Evolutionary conservation across 306 rosid species (phyloP), one percentile per base, ranked within the genome.

Genomic region (Vicia faba): DNA sequence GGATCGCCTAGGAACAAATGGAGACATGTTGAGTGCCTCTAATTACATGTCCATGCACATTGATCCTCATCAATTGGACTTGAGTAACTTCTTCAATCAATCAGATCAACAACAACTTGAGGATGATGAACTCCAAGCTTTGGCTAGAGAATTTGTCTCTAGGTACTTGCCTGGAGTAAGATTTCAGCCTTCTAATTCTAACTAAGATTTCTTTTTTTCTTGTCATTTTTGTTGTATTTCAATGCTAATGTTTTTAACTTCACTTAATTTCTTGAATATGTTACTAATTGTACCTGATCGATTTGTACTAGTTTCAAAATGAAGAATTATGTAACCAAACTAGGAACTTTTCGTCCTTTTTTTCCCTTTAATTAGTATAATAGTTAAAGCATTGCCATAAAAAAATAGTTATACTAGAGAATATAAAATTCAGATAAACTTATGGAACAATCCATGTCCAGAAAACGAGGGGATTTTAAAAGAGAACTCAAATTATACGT

Each of bases 121-220:
- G 5, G 78, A 78, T 7, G 78, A 68, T 3, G 90, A 89, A 61
- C 87, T 92, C 50, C 95, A 85, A 15, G 79, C 80, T 66, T 16
- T 88, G 73, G 92, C 95, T 31, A 41, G 83, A 64, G 84, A 92
- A 12, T 81, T 85, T 35, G 88, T 86, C 7, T 73, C 83, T 11
- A 87, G 86, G 73, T 84, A 66, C 70, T 74, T 86, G 81, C 89
- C 92, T 0, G 91, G 85, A 35, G 86, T 88, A 5, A 80, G 86
- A 79, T 65, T 76, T 80, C 80, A 80, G 64, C 81, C 86, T 2
- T 16, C 88, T 4, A 64, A 63, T 74, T 80, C 86, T 70, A 74
- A 79, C 61, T 74, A n/a, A 59, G 67, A 8, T 25, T 25, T 31
- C 15, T 57, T 25, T 31, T 15, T 57, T 1, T 19, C 31, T 43